Percentiles rank a stretch among this genome's conserved stretches.
Conservation (phyloP, 2,329 filamentous ascomycete genomes). For the Emmonsiellopsis sp. region DNA sequence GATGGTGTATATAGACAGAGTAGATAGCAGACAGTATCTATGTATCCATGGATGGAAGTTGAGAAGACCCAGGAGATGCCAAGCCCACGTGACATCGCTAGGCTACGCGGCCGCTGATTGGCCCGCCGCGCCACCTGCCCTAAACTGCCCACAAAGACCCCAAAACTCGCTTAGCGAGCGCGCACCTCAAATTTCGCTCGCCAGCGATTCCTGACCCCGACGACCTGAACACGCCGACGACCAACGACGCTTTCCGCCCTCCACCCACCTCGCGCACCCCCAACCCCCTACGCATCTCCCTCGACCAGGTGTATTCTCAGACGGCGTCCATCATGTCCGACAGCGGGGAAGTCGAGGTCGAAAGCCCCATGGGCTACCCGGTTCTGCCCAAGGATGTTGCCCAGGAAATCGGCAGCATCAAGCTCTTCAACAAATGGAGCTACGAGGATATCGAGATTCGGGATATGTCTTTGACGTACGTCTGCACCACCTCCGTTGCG, state of each 20-base stretch:
- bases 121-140: conserved; percentile 19
- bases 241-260: conserved; percentile 15
- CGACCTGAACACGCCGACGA: conserved; percentile 14
- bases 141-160: conserved; percentile 27
- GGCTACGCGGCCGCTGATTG: conserved; percentile 12
- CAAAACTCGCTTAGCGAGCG: conserved; percentile 29
- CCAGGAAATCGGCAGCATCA: conserved; percentile 80
- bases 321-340: conserved; percentile 69
- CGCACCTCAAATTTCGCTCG: conserved; percentile 30
- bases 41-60: not conserved
- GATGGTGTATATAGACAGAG: not conserved
- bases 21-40: not conserved
- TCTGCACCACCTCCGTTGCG: conserved; percentile 17
- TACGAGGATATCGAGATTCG: conserved; percentile 99
- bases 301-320: conserved; percentile 24
- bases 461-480: conserved; percentile 99
- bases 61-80: not conserved
- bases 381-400: conserved; percentile 89
- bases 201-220: conserved; percentile 2
- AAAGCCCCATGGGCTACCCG: conserved; percentile 61
- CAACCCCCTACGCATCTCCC: conserved; percentile 26
- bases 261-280: conserved; percentile 10
- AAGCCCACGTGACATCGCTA: not conserved
- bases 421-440: conserved; percentile 97
- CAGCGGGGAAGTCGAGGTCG: conserved; percentile 86